Evolutionary conservation across 306 rosid species (phyloP), one percentile per base, ranked within the genome.

Genomic region (Pyrus communis): DNA sequence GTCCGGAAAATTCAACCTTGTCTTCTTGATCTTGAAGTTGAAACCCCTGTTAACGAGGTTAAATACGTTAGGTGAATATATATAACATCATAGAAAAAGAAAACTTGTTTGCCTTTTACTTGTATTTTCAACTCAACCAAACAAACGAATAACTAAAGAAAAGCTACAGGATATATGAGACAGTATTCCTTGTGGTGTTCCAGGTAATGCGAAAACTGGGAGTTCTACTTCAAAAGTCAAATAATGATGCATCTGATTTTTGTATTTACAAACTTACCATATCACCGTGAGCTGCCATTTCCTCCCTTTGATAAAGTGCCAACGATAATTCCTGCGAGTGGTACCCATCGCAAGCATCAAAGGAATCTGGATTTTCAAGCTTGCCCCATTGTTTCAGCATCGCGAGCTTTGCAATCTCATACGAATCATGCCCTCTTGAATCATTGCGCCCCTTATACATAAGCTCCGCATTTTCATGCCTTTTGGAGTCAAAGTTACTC

Each of bases 1-100:
- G 99, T 28, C 99, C 99, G 30, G 99, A 96, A 86, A 87, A 93
- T 73, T 96, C 98, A 45, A 93, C 99, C 71, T 86, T 93, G 62
- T 91, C 98, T 78, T 83, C 89, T 85, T 87, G 88, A 80, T 96
- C 96, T 70, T 87, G 89, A 78, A 88, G 85, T 77, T 87, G 91
- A 75, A 88, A 89, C 66, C 87, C 88, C 98, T 89, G 89, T 78
- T 55, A 72, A 75, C 12, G 49, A 79, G 64, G 54, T 69, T 43
- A 55, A 67, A 28, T 12, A 30, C 3, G 23, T 23, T 61, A 0
- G 15, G 58, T 61, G 49, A 60, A 18, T 22, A 17, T 9, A 10
- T 1, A 35, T 22, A 72, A 40, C 15, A 15, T 74, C 8, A 28
- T 2, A 62, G 3, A 5, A 15, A 12, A 21, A 38, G 14, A 10